Conservation (phyloP, 345 rosid species). For the Brassica cretica region DNA sequence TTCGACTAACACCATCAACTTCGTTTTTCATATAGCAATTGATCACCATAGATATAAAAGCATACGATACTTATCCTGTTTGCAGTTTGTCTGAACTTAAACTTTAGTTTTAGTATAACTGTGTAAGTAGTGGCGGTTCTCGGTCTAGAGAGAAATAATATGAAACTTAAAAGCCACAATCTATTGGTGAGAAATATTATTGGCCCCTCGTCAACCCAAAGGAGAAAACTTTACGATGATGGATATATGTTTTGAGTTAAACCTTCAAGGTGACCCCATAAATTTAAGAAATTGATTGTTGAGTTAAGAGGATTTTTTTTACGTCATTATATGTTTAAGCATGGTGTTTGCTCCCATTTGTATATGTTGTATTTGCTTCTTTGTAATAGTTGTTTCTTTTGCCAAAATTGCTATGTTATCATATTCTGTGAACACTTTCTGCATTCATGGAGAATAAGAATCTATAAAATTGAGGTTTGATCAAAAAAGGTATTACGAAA, state of each 20-base stretch:
- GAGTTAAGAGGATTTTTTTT: too few relatives aligned
- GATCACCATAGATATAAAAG: not conserved
- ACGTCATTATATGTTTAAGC: too few relatives aligned
- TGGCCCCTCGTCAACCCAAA: slow-evolving; percentile 39
- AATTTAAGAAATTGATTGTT: slow-evolving; percentile 6
- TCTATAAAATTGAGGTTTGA: too few relatives aligned
- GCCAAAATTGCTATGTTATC: too few relatives aligned
- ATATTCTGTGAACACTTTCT: too few relatives aligned
- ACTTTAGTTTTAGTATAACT: not conserved
- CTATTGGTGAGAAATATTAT: not conserved
- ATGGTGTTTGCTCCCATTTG: too few relatives aligned
- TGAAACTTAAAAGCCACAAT: slow-evolving; percentile 7
- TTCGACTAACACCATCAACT: slow-evolving; percentile 15
- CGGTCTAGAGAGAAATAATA: not conserved
- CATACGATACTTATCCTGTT: not conserved
- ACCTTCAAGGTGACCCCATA: slow-evolving; percentile 25
- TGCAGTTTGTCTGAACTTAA: not conserved
- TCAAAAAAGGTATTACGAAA: too few relatives aligned
- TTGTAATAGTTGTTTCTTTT: too few relatives aligned
- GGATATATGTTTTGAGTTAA: slow-evolving; percentile 11
- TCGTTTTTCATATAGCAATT: not conserved
- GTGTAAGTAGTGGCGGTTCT: slow-evolving; percentile 8
- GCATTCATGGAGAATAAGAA: too few relatives aligned
- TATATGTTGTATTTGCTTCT: too few relatives aligned
- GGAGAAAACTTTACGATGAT: slow-evolving; percentile 17